Conservation (phyloP, 164 flowering plant genomes). For the Macadamia integrifolia region DNA sequence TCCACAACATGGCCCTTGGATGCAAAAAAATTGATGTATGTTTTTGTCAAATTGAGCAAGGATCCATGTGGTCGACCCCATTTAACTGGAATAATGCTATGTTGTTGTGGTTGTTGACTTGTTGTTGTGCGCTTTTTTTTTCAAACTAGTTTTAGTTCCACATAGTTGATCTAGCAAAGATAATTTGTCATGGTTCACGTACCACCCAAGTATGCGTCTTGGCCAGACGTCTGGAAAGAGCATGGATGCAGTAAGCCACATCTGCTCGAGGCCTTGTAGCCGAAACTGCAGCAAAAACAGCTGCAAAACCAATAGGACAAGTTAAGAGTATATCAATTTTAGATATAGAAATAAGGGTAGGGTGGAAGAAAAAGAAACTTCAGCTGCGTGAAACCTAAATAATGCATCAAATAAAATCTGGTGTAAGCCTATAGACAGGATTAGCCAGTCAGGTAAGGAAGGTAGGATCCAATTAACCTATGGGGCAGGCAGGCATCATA, state of each 20-base stretch:
- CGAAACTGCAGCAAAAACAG: slow-evolving; percentile 76
- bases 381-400: neutral
- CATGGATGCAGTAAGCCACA: slow-evolving; percentile 95
- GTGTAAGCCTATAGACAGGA: neutral
- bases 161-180: neutral
- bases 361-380: neutral
- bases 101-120: too few species aligned
- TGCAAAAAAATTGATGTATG: neutral
- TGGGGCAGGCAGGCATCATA: neutral
- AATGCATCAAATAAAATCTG: neutral
- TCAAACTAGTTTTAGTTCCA: neutral
- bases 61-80: too few species aligned
- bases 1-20: neutral
- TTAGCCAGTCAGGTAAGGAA: neutral
- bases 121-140: neutral
- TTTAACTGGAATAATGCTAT: too few species aligned
- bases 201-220: slow-evolving; percentile 96
- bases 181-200: slow-evolving; percentile 16
- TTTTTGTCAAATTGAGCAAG: neutral
- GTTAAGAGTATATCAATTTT: neutral
- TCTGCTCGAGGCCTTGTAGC: slow-evolving; percentile 95
- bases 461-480: neutral
- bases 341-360: neutral
- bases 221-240: slow-evolving; percentile 78
- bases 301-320: slow-evolving; percentile 31